phyloP scores from a whole-genome alignment of 2,329 filamentous ascomycete species.

The Cryphonectria carpinicola region DNA sequence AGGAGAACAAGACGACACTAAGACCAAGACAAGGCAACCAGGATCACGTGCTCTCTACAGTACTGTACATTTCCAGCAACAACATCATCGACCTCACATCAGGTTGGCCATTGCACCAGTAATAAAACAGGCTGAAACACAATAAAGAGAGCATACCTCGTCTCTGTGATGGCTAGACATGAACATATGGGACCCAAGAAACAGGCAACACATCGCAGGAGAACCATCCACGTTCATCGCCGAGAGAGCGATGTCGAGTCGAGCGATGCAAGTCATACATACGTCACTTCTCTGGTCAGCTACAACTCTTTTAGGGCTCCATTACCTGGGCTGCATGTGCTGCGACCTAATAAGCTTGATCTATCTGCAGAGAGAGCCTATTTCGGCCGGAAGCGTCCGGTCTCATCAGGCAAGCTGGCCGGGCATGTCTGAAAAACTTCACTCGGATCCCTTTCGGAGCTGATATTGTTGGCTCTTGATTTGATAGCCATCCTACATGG shows the following conservation, averaged over 20 bases:
- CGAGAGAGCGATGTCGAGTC: background rate
- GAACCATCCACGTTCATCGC: background rate
- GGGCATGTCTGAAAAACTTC: background rate
- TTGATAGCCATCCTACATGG: background rate
- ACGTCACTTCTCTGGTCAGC: background rate
- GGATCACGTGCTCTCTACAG: background rate
- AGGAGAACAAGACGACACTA: background rate
- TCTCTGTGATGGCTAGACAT: background rate
- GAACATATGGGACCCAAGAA: background rate
- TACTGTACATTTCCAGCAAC: background rate
- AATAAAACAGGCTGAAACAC: background rate
- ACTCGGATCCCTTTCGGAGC: background rate
- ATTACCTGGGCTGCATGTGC: background rate
- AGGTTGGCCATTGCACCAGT: background rate
- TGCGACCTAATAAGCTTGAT: background rate
- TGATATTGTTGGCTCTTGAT: background rate
- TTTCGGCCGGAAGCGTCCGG: background rate
- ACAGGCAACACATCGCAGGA: background rate
- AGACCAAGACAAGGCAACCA: background rate
- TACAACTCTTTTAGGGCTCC: background rate
- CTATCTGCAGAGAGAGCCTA: background rate
- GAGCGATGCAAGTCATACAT: background rate
- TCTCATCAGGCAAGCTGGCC: background rate
- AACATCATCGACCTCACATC: background rate
- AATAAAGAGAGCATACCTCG: background rate